phyloP scores from a whole-genome alignment of 176 grass and related monocot genomes.

The Alopecurus myosuroides region DNA sequence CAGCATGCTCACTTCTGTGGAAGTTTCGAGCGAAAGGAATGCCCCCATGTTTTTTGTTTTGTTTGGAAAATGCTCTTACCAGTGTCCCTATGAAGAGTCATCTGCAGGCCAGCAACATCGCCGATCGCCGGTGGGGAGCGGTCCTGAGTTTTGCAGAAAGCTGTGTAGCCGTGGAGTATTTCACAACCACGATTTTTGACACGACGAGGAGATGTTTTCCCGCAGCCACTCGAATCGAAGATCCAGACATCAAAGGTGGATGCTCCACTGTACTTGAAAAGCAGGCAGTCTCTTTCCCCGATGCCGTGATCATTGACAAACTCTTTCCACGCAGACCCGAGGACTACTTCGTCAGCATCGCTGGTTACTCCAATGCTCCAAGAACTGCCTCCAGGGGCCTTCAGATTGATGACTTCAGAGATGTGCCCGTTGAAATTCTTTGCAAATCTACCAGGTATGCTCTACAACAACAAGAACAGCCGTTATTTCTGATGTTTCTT shows the following conservation, averaged over 20 bases:
- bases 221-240: slow-evolving; percentile 21
- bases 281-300: slow-evolving; percentile 20
- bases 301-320: slow-evolving; percentile 5
- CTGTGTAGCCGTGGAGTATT: neutral
- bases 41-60: no score
- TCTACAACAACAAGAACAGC: neutral
- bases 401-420: slow-evolving; percentile 19
- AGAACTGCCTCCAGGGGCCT: slow-evolving; percentile 1
- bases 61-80: neutral
- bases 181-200: neutral
- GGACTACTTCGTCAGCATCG: neutral
- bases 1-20: no score
- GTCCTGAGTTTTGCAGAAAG: neutral
- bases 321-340: slow-evolving; percentile 34
- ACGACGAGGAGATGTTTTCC: slow-evolving; percentile 1
- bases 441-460: slow-evolving; percentile 27
- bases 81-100: neutral
- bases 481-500: neutral
- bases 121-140: neutral
- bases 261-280: slow-evolving; percentile 32
- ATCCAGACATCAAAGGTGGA: slow-evolving; percentile 44
- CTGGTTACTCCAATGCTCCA: slow-evolving; percentile 25
- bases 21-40: no score
- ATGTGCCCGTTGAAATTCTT: slow-evolving; percentile 43
- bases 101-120: neutral